Evolutionary conservation across 805 yeast genomes (phyloP), one percentile per base, ranked within the genome.

Genomic region (Lachancea sp.): DNA sequence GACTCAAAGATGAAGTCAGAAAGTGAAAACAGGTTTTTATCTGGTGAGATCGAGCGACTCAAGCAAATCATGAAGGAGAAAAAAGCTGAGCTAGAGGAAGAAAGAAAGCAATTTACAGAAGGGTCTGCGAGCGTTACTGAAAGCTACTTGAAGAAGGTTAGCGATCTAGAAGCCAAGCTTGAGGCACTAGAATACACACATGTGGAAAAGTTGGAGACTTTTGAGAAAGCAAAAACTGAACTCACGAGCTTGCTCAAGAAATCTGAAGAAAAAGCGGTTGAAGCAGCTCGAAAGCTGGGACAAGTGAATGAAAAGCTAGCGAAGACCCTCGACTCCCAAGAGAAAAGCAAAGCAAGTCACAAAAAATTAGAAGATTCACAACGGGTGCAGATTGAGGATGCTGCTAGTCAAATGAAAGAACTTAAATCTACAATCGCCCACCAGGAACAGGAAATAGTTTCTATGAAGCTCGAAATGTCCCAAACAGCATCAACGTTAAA

Each of bases 41-140:
- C 68, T 35, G 45, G 42, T 3, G 68, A 66, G 26, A 55, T 70
- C 6, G 31, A 46, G 9, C 34, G 42, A 0, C 53, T 72, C 42
- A 63, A 65, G 22, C 49, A 52, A 1, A 66, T 69, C 1, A 50
- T 78, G 38, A 65, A 65, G 17, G 53, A 53, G 17, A 77, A 73
- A 49, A 52, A 51, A 0, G 50, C 60, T 33, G 79, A 72, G 32
- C 69, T 78, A 46, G 82, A 77, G 38, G 66, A 66, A 34, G 82
- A 78, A 53, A 62, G 82, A 42, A 63, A 62, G 13, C 58, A 73
- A 51, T 54, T 75, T 12, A 69, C 69, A 41, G 74, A 74, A 42
- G 72, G 63, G 42, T 77, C 83, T 1, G 78, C 74, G 45, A 66
- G 75, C 0, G 63, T 72, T 0, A 63, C 73, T 1, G 67, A 71